Evolutionary conservation across 768 basidiomycete species (phyloP).

Genomic region (Galerina marginata): DNA sequence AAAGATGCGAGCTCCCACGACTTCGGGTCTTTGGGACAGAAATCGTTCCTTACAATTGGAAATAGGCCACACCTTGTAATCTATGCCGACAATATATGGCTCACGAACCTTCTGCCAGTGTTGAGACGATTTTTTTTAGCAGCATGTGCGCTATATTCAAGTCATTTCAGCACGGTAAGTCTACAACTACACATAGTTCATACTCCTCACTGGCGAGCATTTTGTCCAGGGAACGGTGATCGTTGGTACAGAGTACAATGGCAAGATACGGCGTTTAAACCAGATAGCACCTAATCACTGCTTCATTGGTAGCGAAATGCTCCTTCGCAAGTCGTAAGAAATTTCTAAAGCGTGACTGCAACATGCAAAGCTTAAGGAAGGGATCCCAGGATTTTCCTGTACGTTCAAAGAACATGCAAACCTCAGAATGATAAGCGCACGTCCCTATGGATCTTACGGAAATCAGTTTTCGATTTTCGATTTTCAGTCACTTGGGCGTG

Average conservation of each 20-base stretch:
- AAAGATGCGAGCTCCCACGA: conserved; percentile 6
- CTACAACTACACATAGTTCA: too few species aligned
- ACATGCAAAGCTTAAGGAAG: too few species aligned
- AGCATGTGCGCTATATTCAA: neutral
- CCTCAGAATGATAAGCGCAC: too few species aligned
- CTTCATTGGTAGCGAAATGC: conserved; percentile 3
- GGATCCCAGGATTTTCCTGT: too few species aligned
- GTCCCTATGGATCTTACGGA: too few species aligned
- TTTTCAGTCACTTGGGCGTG: too few species aligned
- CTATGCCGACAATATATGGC: neutral
- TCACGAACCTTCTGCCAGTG: conserved; percentile 2
- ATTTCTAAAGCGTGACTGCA: neutral
- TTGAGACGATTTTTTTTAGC: neutral
- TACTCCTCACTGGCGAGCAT: neutral
- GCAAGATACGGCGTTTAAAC: neutral
- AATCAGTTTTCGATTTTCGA: too few species aligned
- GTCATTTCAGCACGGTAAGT: neutral
- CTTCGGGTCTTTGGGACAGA: conserved; percentile 7
- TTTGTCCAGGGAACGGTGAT: neutral
- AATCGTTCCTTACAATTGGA: neutral
- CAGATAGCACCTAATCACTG: neutral
- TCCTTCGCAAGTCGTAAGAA: conserved; percentile 4
- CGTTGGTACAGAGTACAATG: too few species aligned
- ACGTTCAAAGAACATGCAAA: too few species aligned
- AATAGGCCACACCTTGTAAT: neutral